Evolutionary conservation across 2,329 filamentous ascomycete genomes (phyloP), one percentile per base, ranked within the genome.

Genomic region (Colletotrichum eleusines): DNA sequence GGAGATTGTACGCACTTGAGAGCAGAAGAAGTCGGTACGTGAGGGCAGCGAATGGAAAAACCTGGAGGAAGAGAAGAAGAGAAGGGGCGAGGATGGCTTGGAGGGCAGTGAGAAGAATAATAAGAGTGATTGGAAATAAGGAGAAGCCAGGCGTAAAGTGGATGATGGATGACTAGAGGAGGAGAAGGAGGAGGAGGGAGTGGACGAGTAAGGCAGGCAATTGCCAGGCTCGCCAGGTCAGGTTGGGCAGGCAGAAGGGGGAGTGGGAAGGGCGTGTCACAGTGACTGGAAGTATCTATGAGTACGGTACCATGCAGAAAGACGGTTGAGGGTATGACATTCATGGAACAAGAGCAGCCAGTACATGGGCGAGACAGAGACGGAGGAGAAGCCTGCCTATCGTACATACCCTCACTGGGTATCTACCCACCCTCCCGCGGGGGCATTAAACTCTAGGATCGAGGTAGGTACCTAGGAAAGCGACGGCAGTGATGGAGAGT

Each of bases 81-180:
- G 48, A 59, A 28, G 38, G 16, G 40, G 14, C 18, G 26, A 62
- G 42, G 20, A 12, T 23, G 40, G 35, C 26, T 33, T 35, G 53
- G 57, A 66, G 44, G 65, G 59, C 33, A 44, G 61, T 26, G n/a
- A 44, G 42, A 44, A n/a, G 42, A 23, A 55, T 51, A 72, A 66
- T 61, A 72, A 66, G 71, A 62, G 58, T 64, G 26, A 62, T 44
- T 51, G 44, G 50, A 28, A 58, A 26, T 63, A 63, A 54, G 48
- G 54, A 63, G 67, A 72, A 38, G 59, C 44, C 51, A 48, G 67
- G 68, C 54, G 71, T 68, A 67, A 71, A 72, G 71, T 58, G 71
- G 68, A 71, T 64, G 67, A 72, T 73, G 53, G 61, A 59, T 57
- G 63, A 71, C 58, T 57, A 38, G 53, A 59, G 44, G 50, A 63